Evolutionary conservation across 1,139 yeast genomes (phyloP).

Genomic region (Sugiyamaella novakii): DNA sequence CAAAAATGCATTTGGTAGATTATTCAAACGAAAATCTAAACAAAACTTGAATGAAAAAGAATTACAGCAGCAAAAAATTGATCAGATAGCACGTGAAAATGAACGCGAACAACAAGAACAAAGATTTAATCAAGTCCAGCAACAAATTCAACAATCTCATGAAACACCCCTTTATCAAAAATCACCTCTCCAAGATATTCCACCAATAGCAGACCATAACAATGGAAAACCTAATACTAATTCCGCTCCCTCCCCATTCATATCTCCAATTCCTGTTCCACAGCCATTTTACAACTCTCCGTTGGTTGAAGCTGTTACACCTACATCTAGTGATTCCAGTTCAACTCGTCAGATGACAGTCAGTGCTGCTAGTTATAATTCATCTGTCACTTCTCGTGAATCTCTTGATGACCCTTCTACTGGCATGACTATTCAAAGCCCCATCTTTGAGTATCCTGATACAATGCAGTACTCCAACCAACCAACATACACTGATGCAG

Average conservation of each 20-base stretch:
- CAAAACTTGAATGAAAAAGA: constrained; percentile 7
- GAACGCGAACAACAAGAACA: constrained; percentile 7
- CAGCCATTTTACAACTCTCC: not conserved
- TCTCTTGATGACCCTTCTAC: constrained; percentile 11
- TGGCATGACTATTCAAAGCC: not conserved
- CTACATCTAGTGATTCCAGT: constrained; percentile 15
- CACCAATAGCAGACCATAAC: constrained; percentile 1
- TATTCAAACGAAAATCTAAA: constrained; percentile 29
- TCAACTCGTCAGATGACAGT: constrained; percentile 9
- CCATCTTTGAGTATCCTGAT: not conserved
- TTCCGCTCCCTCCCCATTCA: too few relatives aligned
- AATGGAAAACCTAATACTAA: too few relatives aligned
- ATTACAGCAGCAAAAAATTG: too few relatives aligned
- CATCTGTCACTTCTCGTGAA: constrained; percentile 21
- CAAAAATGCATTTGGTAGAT: constrained; percentile 23
- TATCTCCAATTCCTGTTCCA: not conserved
- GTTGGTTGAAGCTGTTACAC: constrained; percentile 1
- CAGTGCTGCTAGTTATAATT: constrained; percentile 18
- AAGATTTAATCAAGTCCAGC: not conserved
- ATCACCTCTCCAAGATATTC: not conserved
- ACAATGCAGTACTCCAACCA: not conserved
- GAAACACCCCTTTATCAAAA: not conserved
- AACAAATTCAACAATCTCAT: constrained; percentile 1
- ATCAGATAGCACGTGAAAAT: too few relatives aligned
- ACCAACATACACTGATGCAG: constrained; percentile 1